Base-by-base conservation (phyloP, 345 rosid genomes). In the Pugionium dolabratum region DNA sequence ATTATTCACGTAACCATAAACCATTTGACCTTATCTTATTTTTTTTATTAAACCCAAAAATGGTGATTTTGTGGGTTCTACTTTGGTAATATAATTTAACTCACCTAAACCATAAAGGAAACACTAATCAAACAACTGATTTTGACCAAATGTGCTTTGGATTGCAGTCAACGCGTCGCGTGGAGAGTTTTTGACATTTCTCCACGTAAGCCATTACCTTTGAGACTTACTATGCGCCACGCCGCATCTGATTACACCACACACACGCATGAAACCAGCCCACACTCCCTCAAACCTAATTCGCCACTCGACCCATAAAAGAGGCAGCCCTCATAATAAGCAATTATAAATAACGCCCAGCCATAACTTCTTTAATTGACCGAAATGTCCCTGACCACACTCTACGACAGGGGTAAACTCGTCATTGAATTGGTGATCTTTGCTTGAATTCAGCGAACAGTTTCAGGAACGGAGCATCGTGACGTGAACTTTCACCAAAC, bases 261-360 rank as follows among this genome's bases (percentile, higher is more conserved):
- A 64, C 9, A 33, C 70, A 57, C 59, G 55, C 75, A 27, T 65
- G 56, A 53, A 63, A 69, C 64, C 64, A 73, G 59, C 66, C 61
- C 54, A 55, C 18, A 18, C 18, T 18, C 18, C 9, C 47, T 54
- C 72, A 73, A 47, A 73, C 77, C 77, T 66, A 73, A 73, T 73
- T 31, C 52, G 77, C 72, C 58, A 73, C 62, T 35, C 71, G 66
- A 64, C 76, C 76, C 62, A 72, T 72, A 64, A 72, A 72, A 72
- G 66, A 65, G 71, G 71, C 62, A 59, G 51, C 47, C 76, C 76
- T 66, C 67, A 54, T 61, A 3, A 70, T 45, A 66, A 73, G 62
- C 62, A 52, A 66, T 73, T 59, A 43, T 59, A 52, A 30, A 59
- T 44, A 73, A 66, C 71, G 60, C 72, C 64, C 2, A 73, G 51